Evolutionary conservation across 306 rosid species (phyloP).

Genomic region (Rosa chinensis): DNA sequence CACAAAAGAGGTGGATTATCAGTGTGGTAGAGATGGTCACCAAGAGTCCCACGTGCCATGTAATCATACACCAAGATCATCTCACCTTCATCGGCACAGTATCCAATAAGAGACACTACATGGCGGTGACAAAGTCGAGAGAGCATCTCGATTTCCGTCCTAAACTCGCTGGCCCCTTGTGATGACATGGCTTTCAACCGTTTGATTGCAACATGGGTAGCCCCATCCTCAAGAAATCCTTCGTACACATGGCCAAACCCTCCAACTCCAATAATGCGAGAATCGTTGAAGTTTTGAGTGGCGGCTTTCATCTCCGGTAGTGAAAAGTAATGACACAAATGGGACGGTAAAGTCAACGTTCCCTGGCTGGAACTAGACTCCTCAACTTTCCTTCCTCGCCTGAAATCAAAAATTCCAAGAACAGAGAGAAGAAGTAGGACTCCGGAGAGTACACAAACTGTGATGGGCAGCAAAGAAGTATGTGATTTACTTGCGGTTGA

Average conservation of each 20-base stretch:
- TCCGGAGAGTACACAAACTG: no score
- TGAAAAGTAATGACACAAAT: constrained; percentile 36
- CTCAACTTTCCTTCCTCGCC: background rate
- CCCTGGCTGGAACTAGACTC: background rate
- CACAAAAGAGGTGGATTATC: constrained; percentile 20
- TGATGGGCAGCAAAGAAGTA: no score
- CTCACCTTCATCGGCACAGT: constrained; percentile 12
- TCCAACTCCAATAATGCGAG: no score
- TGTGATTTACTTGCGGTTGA: no score
- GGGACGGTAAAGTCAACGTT: background rate
- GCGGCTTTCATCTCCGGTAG: constrained; percentile 33
- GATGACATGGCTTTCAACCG: constrained; percentile 37
- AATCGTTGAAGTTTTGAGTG: constrained; percentile 40
- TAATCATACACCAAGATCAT: constrained; percentile 38
- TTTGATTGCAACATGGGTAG: no score
- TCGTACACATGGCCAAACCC: no score
- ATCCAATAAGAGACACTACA: constrained; percentile 33
- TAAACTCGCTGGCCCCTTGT: constrained; percentile 38
- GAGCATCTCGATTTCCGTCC: constrained; percentile 41
- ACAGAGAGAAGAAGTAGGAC: no score
- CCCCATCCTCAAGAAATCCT: no score
- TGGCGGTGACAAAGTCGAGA: constrained; percentile 31
- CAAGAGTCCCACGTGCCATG: constrained; percentile 25
- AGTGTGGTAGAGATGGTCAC: constrained; percentile 20
- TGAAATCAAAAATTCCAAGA: background rate